Evolutionary conservation across 495 filamentous ascomycete species (phyloP).

Genomic region (Saxispiralis lemnorum): DNA sequence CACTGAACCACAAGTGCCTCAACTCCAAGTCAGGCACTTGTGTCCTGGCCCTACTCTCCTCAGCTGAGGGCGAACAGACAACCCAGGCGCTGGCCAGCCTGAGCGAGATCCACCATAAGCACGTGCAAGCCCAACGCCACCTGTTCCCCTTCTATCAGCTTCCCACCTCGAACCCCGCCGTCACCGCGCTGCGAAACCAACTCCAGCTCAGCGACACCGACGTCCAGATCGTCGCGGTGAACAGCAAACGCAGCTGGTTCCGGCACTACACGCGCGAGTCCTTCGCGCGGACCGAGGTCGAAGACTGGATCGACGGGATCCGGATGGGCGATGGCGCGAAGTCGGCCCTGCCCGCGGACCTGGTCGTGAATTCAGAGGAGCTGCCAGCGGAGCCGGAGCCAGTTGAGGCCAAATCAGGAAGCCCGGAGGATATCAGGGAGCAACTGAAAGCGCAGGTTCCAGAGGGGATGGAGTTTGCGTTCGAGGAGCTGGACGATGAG

Average conservation of each 20-base stretch:
- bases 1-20: conserved; percentile 54
- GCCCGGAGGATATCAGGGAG: conserved; percentile 7
- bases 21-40: conserved; percentile 64
- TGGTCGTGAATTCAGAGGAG: conserved; percentile 35
- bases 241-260: conserved; percentile 74
- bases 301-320: conserved; percentile 76
- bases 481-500: conserved; percentile 15
- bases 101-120: conserved; percentile 57
- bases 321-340: conserved; percentile 70
- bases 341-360: conserved; percentile 57
- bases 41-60: conserved; percentile 60
- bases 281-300: conserved; percentile 42
- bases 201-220: conserved; percentile 38
- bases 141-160: conserved; percentile 74
- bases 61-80: conserved; percentile 19
- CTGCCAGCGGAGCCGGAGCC: conserved; percentile 23
- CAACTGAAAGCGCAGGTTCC: conserved; percentile 11
- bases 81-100: conserved; percentile 42
- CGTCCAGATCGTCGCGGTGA: conserved; percentile 57
- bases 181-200: conserved; percentile 35
- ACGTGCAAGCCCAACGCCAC: conserved; percentile 41
- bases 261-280: conserved; percentile 43
- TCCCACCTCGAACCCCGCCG: conserved; percentile 41
- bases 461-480: conserved; percentile 14
- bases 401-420: conserved; percentile 5